phyloP scores from a whole-genome alignment of 148 eudicot species.

The Vaccinium macrocarpon region DNA sequence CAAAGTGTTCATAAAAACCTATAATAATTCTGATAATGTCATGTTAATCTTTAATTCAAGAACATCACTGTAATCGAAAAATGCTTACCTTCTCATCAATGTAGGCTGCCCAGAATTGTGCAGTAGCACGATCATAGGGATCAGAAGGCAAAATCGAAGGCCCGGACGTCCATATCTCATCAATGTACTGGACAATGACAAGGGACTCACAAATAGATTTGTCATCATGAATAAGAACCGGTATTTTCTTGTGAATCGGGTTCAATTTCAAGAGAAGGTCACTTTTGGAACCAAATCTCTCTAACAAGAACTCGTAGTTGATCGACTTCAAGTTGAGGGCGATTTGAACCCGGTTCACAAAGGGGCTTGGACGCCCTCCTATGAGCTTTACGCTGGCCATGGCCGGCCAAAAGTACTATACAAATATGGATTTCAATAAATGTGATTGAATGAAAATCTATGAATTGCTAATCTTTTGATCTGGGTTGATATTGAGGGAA shows the following conservation, averaged over 20 bases:
- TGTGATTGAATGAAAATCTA: no score
- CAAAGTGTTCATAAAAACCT: no score
- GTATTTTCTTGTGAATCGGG: slow-evolving; percentile 33
- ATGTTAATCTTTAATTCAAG: background rate
- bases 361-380: slow-evolving; percentile 2
- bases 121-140: slow-evolving; percentile 32
- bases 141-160: slow-evolving; percentile 29
- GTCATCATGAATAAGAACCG: slow-evolving; percentile 28
- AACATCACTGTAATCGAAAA: background rate
- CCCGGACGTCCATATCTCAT: slow-evolving; percentile 27
- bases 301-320: background rate
- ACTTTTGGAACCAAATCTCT: slow-evolving; percentile 10
- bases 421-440: background rate
- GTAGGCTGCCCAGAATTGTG: slow-evolving; percentile 32
- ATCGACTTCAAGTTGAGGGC: background rate
- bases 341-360: slow-evolving; percentile 1
- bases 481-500: background rate
- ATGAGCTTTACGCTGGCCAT: background rate
- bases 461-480: background rate
- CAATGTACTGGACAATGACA: slow-evolving; percentile 29
- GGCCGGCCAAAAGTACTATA: background rate
- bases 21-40: no score
- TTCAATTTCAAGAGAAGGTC: slow-evolving; percentile 29
- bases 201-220: slow-evolving; percentile 30
- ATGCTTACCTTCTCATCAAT: slow-evolving; percentile 29